Evolutionary conservation across 1,284 basidiomycete species (phyloP).

Genomic region (Macrocystidia cucumis): DNA sequence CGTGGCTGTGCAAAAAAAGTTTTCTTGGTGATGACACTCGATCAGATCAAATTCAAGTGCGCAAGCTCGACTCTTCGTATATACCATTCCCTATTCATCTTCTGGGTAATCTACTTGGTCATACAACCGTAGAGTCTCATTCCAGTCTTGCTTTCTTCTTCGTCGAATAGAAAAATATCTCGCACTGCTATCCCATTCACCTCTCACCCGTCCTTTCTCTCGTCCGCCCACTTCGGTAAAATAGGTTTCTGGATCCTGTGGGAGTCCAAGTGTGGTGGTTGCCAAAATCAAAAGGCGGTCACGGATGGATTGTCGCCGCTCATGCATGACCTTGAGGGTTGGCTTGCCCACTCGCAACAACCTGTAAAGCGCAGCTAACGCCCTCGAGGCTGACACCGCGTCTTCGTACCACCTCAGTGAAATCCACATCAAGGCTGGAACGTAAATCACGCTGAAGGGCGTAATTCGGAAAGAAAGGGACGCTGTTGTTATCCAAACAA

Average conservation of each 20-base stretch:
- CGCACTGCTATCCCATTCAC: slow-evolving; percentile 56
- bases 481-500: slow-evolving; percentile 50
- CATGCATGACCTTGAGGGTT: slow-evolving; percentile 44
- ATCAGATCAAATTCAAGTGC: slow-evolving; percentile 4
- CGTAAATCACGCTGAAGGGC: slow-evolving; percentile 41
- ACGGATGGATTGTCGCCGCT: slow-evolving; percentile 48
- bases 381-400: slow-evolving; percentile 67
- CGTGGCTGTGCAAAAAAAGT: too few relatives aligned
- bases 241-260: slow-evolving; percentile 58
- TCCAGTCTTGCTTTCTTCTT: slow-evolving; percentile 81
- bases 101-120: slow-evolving; percentile 73
- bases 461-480: slow-evolving; percentile 56
- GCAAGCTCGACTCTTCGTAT: neutral
- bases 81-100: slow-evolving; percentile 27
- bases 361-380: slow-evolving; percentile 51
- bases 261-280: slow-evolving; percentile 51
- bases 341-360: slow-evolving; percentile 58
- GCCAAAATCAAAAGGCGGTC: slow-evolving; percentile 59
- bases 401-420: slow-evolving; percentile 83
- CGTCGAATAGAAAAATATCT: slow-evolving; percentile 75
- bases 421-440: slow-evolving; percentile 82
- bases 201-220: slow-evolving; percentile 63
- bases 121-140: slow-evolving; percentile 72
- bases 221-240: slow-evolving; percentile 47
- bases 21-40: neutral